Evolutionary conservation across 495 filamentous ascomycete genomes (phyloP).

Genomic region (Aspergillus sparsus): DNA sequence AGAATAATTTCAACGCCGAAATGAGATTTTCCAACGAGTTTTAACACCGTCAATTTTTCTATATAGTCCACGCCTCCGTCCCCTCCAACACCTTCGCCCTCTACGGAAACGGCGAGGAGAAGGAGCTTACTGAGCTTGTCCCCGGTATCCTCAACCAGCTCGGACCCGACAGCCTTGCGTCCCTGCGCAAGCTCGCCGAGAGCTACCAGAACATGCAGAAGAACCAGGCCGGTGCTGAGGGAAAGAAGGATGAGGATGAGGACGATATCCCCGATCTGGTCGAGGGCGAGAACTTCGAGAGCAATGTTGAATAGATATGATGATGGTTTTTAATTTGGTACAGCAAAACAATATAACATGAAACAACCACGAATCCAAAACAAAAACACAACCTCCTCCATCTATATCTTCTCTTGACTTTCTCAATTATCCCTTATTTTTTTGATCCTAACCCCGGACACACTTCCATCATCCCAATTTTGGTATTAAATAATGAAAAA

Average conservation of each 20-base stretch:
- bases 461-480: too few species aligned
- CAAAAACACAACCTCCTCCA: not conserved
- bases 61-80: conserved; percentile 88
- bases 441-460: not conserved
- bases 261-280: conserved; percentile 95
- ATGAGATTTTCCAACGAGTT: not conserved
- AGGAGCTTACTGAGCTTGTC: conserved; percentile 98
- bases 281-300: conserved; percentile 94
- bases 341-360: conserved; percentile 6
- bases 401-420: not conserved
- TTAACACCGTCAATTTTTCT: not conserved
- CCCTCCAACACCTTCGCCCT: conserved; percentile 98
- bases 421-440: not conserved
- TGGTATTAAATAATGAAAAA: too few species aligned
- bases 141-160: conserved; percentile 99
- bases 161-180: conserved; percentile 95
- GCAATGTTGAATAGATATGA: conserved; percentile 78
- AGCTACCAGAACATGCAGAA: conserved; percentile 99
- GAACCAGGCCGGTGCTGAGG: conserved; percentile 70
- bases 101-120: conserved; percentile 98
- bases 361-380: not conserved
- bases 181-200: conserved; percentile 96
- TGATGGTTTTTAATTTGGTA: conserved; percentile 10
- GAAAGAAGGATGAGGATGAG: conserved; percentile 73
- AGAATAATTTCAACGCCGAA: not conserved